These are phyloP conservation scores for Skeletonema costatum DNA, from an alignment of 108 stramenopile species.

Conservation along the genomic window DNA sequence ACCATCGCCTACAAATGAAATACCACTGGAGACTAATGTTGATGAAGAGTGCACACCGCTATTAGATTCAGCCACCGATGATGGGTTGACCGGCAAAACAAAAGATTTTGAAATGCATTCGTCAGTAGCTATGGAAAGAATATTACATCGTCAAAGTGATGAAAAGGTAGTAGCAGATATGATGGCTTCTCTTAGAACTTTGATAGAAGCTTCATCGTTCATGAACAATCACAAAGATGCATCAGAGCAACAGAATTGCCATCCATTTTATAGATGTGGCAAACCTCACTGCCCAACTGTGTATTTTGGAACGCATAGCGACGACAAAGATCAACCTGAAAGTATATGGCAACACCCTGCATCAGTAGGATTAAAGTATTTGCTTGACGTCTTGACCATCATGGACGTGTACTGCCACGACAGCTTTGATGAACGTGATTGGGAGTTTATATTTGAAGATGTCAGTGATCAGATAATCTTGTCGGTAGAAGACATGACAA, in stretches of 20 bases:
- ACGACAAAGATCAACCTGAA: background rate
- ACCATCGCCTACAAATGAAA: background rate
- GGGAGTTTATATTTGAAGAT: slow-evolving; percentile 32
- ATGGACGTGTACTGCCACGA: slow-evolving; percentile 57
- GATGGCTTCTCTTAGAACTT: slow-evolving; percentile 45
- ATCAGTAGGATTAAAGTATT: slow-evolving; percentile 24
- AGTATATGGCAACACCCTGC: slow-evolving; percentile 44
- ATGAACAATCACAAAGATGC: slow-evolving; percentile 7
- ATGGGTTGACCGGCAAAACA: too few species aligned
- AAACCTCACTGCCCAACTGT: slow-evolving; percentile 37
- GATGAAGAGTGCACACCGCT: background rate
- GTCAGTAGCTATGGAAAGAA: slow-evolving; percentile 10
- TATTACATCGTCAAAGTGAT: slow-evolving; percentile 46
- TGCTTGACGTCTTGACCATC: slow-evolving; percentile 42
- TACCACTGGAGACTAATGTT: background rate
- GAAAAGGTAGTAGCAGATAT: slow-evolving; percentile 52
- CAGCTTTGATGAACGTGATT: slow-evolving; percentile 32
- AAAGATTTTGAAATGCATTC: background rate
- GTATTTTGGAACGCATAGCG: background rate
- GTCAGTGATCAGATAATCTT: background rate
- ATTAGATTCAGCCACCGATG: background rate
- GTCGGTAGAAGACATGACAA: slow-evolving; percentile 16
- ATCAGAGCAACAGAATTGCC: background rate
- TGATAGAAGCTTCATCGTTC: slow-evolving; percentile 31
- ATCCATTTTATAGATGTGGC: background rate